Conservation (phyloP, 148 eudicot genomes). For the Amaranthus palmeri region DNA sequence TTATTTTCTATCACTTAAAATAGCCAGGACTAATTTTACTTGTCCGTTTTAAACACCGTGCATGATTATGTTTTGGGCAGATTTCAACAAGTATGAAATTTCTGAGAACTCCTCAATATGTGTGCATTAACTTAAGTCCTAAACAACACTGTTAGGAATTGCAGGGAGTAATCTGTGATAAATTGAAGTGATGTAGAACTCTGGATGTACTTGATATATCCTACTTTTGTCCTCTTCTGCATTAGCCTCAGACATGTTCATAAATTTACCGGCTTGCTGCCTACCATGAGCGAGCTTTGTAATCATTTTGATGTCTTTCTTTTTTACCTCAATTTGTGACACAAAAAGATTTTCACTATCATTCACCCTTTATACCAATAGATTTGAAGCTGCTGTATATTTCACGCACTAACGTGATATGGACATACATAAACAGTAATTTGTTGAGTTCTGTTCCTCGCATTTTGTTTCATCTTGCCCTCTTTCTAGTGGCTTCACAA, state of each 20-base stretch:
- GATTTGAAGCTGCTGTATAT: background rate
- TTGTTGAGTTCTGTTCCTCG: background rate
- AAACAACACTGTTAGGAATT: too few relatives aligned
- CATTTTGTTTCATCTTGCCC: background rate
- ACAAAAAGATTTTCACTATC: background rate
- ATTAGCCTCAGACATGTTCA: background rate
- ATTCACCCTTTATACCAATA: background rate
- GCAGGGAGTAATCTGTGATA: background rate
- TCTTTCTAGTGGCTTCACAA: constrained; percentile 6
- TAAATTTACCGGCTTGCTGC: too few relatives aligned
- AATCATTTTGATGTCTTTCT: background rate
- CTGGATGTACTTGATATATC: background rate
- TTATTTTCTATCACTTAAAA: background rate
- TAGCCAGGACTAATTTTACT: background rate
- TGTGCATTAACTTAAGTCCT: background rate
- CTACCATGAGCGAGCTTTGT: background rate
- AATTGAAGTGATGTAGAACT: background rate
- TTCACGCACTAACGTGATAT: background rate
- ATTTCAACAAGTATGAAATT: background rate
- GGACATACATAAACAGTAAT: background rate
- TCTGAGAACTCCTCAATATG: background rate
- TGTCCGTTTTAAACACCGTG: background rate
- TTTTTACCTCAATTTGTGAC: background rate
- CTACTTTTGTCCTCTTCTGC: background rate
- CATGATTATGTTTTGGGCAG: background rate